Conservation (phyloP, 2,329 filamentous ascomycete genomes). For the Cytospora paraplurivora region DNA sequence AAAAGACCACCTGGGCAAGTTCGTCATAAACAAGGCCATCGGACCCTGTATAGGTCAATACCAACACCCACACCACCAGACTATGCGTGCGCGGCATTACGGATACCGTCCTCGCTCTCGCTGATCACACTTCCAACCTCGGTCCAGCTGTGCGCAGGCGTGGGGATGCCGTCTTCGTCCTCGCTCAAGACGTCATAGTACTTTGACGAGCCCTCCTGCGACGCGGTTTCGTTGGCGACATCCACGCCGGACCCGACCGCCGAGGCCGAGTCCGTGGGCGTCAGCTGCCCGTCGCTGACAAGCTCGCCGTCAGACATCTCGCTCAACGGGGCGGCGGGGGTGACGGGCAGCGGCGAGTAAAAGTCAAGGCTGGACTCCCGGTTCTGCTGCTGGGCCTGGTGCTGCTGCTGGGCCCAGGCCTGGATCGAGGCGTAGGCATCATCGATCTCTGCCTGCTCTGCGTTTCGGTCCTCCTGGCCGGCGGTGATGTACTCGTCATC, state of each 20-base stretch:
- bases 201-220: conserved; percentile 42
- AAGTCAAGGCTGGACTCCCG: conserved; percentile 47
- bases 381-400: conserved; percentile 20
- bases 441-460: conserved; percentile 38
- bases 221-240: conserved; percentile 46
- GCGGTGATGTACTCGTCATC: conserved; percentile 56
- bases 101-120: conserved; percentile 49
- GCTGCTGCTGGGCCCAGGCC: conserved; percentile 61
- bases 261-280: conserved; percentile 61
- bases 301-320: conserved; percentile 48
- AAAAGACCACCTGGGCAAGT: not conserved
- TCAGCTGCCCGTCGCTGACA: conserved; percentile 54
- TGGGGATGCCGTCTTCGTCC: conserved; percentile 57
- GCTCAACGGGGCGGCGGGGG: conserved; percentile 52
- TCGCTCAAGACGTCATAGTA: conserved; percentile 61
- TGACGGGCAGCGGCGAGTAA: conserved; percentile 62
- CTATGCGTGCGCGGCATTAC: conserved; percentile 39
- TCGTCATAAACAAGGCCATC: not conserved
- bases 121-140: conserved; percentile 66
- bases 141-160: conserved; percentile 62
- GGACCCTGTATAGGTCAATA: conserved; percentile 7
- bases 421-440: conserved; percentile 63
- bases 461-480: conserved; percentile 40
- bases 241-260: conserved; percentile 55
- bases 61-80: not conserved